Evolutionary conservation across 768 basidiomycete species (phyloP), one percentile per base, ranked within the genome.

Genomic region (Phanerochaete carnosa): DNA sequence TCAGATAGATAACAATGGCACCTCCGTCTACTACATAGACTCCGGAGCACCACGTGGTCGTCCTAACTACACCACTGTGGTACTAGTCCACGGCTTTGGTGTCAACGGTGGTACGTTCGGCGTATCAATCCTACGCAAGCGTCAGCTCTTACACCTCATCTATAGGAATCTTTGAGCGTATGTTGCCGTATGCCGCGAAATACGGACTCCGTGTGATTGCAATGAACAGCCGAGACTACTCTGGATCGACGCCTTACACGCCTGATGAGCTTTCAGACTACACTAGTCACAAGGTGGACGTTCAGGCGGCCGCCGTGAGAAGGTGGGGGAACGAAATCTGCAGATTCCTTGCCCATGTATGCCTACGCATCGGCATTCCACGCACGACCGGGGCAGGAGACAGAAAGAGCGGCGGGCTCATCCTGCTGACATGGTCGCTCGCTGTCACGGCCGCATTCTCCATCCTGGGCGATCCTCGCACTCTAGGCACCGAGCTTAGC

Each of bases 51-150:
- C 58, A 2, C 2, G 19, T 2, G 58, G 57, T 1, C 2, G 3
- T 2, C 45, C 45, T 19, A 23, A n/a, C 33, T 63, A 63, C 39
- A 55, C 53, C 22, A 64, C 62, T 16, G 13, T 57, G 4, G 55
- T 64, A 35, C 47, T 60, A 1, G 35, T 60, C 28, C 62, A 64
- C 28, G 62, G 62, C 2, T 30, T 60, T 2, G 26, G 22, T n/a
- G 52, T 56, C 50, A 33, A 60, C 55, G 61, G 57, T 43, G 51
- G 61, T 62, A 19, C 39, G 19, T 7, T n/a, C 19, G 16, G 23
- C 16, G 11, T 8, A 23, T 25, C 3, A 11, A 22, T 16, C 28
- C 19, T n/a, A 22, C 11, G 32, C 37, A 3, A 33, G 19, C 2
- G 26, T 19, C 7, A 13, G 11, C 15, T 22, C 33, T 7, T 9